phyloP scores from a whole-genome alignment of 192 early-diverging fungal species.

The Spizellomyces sp. region DNA sequence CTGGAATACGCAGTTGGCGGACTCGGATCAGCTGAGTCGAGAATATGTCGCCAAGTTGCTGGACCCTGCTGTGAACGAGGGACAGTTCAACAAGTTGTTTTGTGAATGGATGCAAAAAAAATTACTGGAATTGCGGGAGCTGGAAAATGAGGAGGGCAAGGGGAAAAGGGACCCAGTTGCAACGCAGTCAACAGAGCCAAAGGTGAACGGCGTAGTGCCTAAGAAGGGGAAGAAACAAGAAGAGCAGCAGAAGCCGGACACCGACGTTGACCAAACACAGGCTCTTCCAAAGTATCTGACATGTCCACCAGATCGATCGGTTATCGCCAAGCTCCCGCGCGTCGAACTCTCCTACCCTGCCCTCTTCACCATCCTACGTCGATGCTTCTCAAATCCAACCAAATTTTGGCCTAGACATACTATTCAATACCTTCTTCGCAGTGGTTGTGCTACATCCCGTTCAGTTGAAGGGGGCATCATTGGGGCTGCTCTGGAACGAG shows the following conservation, averaged over 20 bases:
- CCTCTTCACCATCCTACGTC: neutral
- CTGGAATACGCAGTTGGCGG: conserved; percentile 10
- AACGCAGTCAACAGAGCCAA: neutral
- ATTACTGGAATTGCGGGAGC: neutral
- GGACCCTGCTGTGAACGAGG: neutral
- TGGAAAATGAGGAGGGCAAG: neutral
- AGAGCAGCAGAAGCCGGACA: neutral
- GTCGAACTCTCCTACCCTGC: conserved; percentile 21
- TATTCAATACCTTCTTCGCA: conserved; percentile 16
- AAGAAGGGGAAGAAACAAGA: neutral
- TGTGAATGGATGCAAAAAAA: conserved; percentile 30
- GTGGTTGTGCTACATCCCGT: neutral
- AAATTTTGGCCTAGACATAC: conserved; percentile 16
- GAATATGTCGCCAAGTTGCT: neutral
- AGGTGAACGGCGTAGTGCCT: neutral
- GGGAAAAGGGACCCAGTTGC: neutral
- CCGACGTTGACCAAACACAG: neutral
- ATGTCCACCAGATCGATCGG: neutral
- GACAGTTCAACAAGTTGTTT: conserved; percentile 4
- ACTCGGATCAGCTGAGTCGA: conserved; percentile 1
- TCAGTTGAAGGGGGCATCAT: conserved; percentile 1
- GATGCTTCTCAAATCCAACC: conserved; percentile 3
- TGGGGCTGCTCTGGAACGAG: neutral
- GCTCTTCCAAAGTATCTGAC: conserved; percentile 9
- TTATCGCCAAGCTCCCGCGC: conserved; percentile 12